Conservation (phyloP, 176 grass and related monocot genomes). For the Eleusine indica region DNA sequence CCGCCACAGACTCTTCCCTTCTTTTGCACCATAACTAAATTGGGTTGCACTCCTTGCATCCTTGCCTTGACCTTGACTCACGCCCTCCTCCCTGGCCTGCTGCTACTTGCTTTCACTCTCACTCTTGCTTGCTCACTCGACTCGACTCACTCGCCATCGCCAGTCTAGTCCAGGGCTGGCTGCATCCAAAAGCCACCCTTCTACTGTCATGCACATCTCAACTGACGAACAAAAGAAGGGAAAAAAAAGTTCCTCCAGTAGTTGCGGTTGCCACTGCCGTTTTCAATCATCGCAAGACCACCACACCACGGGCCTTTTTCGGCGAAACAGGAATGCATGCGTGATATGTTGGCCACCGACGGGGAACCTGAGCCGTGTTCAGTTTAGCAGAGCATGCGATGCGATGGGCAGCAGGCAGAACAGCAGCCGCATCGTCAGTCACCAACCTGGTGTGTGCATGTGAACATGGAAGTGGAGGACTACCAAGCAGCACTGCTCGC, state of each 20-base stretch:
- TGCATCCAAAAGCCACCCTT: neutral
- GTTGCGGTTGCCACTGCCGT: neutral
- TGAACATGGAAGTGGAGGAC: too few relatives aligned
- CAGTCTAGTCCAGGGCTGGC: neutral
- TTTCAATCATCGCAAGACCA: neutral
- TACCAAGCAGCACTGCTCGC: too few relatives aligned
- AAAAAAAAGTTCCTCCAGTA: too few relatives aligned
- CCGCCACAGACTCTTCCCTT: neutral
- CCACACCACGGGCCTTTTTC: too few relatives aligned
- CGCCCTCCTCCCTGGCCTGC: neutral
- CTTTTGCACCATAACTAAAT: conserved; percentile 43
- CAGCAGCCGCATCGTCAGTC: neutral
- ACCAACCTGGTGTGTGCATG: conserved; percentile 14
- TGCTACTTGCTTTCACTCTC: neutral
- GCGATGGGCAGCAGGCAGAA: too few relatives aligned
- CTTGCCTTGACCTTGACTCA: conserved; percentile 50
- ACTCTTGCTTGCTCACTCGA: neutral
- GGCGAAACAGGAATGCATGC: too few relatives aligned
- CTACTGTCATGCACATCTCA: neutral
- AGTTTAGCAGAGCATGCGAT: too few relatives aligned
- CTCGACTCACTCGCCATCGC: too few relatives aligned
- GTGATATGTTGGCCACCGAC: conserved; percentile 43
- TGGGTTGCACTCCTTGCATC: conserved; percentile 60
- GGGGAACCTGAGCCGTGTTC: neutral
- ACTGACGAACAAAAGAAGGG: too few relatives aligned